A percentile compares a stretch with the other conserved stretches of the same genome.
These are phyloP conservation scores for Zopfochytrium polystomum DNA, from an alignment of 371 early-diverging fungal genomes.

Conservation along the genomic window DNA sequence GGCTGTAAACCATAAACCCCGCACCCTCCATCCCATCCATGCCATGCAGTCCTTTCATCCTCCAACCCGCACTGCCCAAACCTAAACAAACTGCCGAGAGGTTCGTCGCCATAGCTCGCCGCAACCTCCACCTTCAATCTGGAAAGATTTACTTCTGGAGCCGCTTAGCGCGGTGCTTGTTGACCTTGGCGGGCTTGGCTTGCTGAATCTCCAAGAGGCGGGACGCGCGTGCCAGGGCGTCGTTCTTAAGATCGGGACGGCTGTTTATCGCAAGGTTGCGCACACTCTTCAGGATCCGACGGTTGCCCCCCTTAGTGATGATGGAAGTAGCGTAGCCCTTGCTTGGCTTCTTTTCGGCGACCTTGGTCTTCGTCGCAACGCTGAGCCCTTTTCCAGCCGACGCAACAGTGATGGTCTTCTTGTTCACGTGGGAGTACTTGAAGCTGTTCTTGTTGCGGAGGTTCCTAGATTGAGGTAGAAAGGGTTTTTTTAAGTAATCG, in stretches of 20 bases:
- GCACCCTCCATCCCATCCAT: no score
- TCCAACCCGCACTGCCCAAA: no score
- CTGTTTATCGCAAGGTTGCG: slow-evolving; percentile 64
- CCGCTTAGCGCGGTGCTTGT: slow-evolving; percentile 54
- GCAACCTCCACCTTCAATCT: no score
- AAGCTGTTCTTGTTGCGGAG: slow-evolving; percentile 78
- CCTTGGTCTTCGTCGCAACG: slow-evolving; percentile 65
- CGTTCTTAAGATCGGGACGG: slow-evolving; percentile 78
- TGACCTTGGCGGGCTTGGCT: slow-evolving; percentile 56
- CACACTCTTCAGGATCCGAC: slow-evolving; percentile 68
- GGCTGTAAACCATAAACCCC: no score
- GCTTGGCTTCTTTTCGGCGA: slow-evolving; percentile 53
- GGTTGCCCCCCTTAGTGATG: slow-evolving; percentile 60
- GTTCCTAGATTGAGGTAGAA: no score
- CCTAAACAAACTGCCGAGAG: no score
- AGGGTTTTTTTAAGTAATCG: no score
- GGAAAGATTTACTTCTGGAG: no score
- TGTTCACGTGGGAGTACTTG: slow-evolving; percentile 83
- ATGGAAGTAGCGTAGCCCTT: slow-evolving; percentile 54
- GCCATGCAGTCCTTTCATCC: no score
- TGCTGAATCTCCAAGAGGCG: slow-evolving; percentile 60
- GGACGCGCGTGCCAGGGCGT: slow-evolving; percentile 78
- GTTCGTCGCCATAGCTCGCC: no score
- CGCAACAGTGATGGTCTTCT: slow-evolving; percentile 42
- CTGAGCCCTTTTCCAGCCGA: no score